A percentile compares a stretch with the other conserved stretches of the same genome.
Evolutionary conservation across 306 rosid genomes (phyloP).

Genomic region (Pyrus communis): DNA sequence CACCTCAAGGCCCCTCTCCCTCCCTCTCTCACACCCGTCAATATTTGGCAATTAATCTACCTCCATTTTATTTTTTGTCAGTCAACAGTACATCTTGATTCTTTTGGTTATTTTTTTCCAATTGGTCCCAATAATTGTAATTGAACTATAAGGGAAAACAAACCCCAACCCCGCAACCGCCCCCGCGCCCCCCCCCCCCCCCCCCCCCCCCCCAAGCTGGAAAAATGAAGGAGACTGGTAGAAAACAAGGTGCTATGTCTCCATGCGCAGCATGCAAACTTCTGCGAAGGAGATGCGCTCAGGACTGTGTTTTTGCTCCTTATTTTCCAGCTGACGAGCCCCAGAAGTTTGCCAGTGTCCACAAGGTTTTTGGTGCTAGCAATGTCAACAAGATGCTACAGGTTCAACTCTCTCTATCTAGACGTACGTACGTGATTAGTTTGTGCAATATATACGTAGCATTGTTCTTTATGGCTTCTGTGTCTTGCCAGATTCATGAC

Average conservation of each 20-base stretch:
- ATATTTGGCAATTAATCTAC: background rate
- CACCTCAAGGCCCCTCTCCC: constrained; percentile 14
- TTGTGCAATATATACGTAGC: background rate
- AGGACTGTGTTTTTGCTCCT: constrained; percentile 89
- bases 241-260: constrained; percentile 74
- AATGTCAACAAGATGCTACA: constrained; percentile 97
- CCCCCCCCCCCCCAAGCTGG: background rate
- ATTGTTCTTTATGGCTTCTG: background rate
- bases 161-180: too few species aligned
- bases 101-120: background rate
- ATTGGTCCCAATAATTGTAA: background rate
- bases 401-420: constrained; percentile 39
- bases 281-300: constrained; percentile 76
- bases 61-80: background rate
- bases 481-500: background rate
- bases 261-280: constrained; percentile 99
- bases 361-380: constrained; percentile 96
- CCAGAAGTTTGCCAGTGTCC: constrained; percentile 84
- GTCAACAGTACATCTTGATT: background rate
- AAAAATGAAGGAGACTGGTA: constrained; percentile 64
- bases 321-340: constrained; percentile 97
- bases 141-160: background rate
- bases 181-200: background rate
- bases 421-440: background rate
- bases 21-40: background rate